phyloP scores from a whole-genome alignment of 176 grass and related monocot genomes.

The Rhynchospora tenuis region DNA sequence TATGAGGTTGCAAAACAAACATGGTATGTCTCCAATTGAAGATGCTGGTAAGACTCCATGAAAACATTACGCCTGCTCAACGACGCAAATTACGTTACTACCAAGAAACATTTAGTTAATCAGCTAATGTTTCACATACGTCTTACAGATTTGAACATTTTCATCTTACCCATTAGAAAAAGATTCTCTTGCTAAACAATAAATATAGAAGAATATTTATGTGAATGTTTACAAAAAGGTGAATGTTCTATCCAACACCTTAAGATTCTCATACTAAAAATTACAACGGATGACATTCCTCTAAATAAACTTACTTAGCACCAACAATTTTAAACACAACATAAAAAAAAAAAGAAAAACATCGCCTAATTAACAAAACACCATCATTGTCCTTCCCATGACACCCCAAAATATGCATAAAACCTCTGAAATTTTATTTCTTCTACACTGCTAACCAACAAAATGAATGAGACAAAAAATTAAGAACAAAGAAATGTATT shows the following conservation, averaged over 20 bases:
- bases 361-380: neutral
- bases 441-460: neutral
- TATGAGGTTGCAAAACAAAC: conserved; percentile 92
- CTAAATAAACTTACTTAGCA: neutral
- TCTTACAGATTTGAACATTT: neutral
- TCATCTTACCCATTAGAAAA: conserved; percentile 6
- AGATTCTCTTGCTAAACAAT: neutral
- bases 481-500: neutral
- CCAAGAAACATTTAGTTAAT: conserved; percentile 52
- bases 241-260: neutral
- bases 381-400: neutral
- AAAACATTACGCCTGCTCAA: conserved; percentile 92
- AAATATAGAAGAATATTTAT: neutral
- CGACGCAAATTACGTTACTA: conserved; percentile 96
- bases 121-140: conserved; percentile 60
- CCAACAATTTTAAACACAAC: neutral
- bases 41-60: conserved; percentile 93
- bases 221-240: neutral
- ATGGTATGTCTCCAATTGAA: conserved; percentile 91
- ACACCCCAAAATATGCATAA: neutral
- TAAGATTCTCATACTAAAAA: neutral
- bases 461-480: neutral
- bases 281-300: neutral
- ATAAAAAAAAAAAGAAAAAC: neutral
- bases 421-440: neutral